Conservation (phyloP, 1,139 yeast genomes). For the Geotrichum klebahnii region DNA sequence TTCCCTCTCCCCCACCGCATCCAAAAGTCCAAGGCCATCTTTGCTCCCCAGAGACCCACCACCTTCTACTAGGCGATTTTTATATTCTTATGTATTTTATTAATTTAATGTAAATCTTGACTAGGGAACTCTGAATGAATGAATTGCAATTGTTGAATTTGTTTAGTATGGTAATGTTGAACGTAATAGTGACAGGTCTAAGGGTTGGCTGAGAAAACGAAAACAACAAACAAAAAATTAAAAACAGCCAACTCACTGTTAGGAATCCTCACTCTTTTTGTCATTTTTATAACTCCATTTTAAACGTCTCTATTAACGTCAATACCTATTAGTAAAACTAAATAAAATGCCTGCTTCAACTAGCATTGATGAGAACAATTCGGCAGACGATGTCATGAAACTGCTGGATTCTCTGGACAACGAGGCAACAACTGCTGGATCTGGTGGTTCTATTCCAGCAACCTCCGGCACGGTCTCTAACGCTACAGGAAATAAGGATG, state of each 20-base stretch:
- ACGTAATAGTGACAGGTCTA: too few species aligned
- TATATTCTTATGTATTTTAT: conserved; percentile 18
- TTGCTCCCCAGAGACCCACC: conserved; percentile 90
- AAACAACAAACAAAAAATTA: too few species aligned
- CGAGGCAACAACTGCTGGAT: conserved; percentile 40
- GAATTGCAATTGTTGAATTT: too few species aligned
- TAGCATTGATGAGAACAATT: conserved; percentile 9
- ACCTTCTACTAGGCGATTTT: conserved; percentile 73
- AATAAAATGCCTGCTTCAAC: conserved; percentile 10
- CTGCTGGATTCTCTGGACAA: conserved; percentile 86
- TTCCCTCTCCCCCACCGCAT: conserved; percentile 99
- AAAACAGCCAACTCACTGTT: too few species aligned
- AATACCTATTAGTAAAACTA: too few species aligned
- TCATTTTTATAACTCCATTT: too few species aligned
- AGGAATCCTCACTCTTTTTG: too few species aligned
- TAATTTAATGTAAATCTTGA: conserved; percentile 21
- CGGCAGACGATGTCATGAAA: conserved; percentile 73
- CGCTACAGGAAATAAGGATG: conserved; percentile 38
- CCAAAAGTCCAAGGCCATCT: conserved; percentile 82
- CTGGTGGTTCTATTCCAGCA: conserved; percentile 23
- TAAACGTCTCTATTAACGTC: too few species aligned
- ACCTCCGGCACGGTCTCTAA: conserved; percentile 31
- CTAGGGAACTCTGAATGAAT: too few species aligned
- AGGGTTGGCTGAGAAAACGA: too few species aligned
- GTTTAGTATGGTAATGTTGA: too few species aligned